phyloP scores from a whole-genome alignment of 371 early-diverging fungal genomes.

The Coemansia sp. region DNA sequence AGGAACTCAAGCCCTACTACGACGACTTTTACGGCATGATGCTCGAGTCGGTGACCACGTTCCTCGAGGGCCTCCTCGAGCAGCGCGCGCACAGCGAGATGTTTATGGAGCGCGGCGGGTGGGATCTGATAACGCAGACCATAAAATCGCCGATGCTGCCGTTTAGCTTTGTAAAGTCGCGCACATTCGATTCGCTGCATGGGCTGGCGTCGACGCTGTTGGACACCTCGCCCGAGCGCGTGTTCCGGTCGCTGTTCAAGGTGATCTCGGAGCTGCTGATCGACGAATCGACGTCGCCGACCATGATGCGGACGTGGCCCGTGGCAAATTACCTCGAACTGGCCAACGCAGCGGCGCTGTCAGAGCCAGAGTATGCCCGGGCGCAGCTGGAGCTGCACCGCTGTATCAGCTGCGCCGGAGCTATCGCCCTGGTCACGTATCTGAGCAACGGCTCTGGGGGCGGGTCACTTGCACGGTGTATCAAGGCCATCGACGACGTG shows the following conservation, averaged over 20 bases:
- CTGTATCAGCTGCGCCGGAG: slow-evolving; percentile 27
- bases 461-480: slow-evolving; percentile 31
- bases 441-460: slow-evolving; percentile 38
- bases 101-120: slow-evolving; percentile 51
- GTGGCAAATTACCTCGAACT: slow-evolving; percentile 25
- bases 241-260: slow-evolving; percentile 39
- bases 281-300: slow-evolving; percentile 4
- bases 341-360: slow-evolving; percentile 27
- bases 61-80: slow-evolving; percentile 52
- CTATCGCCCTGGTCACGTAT: slow-evolving; percentile 35
- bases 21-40: slow-evolving; percentile 53
- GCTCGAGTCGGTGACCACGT: slow-evolving; percentile 53
- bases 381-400: slow-evolving; percentile 35
- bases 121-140: slow-evolving; percentile 43
- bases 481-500: slow-evolving; percentile 22
- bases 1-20: slow-evolving; percentile 26
- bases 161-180: slow-evolving; percentile 51
- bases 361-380: slow-evolving; percentile 18
- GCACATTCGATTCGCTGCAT: slow-evolving; percentile 48
- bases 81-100: slow-evolving; percentile 48
- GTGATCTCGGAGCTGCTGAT: slow-evolving; percentile 31
- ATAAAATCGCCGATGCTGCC: slow-evolving; percentile 49
- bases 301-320: not conserved
- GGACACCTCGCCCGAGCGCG: slow-evolving; percentile 45
- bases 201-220: slow-evolving; percentile 46